Evolutionary conservation across 257 asterid species (phyloP).

Genomic region (Prunella vulgaris): DNA sequence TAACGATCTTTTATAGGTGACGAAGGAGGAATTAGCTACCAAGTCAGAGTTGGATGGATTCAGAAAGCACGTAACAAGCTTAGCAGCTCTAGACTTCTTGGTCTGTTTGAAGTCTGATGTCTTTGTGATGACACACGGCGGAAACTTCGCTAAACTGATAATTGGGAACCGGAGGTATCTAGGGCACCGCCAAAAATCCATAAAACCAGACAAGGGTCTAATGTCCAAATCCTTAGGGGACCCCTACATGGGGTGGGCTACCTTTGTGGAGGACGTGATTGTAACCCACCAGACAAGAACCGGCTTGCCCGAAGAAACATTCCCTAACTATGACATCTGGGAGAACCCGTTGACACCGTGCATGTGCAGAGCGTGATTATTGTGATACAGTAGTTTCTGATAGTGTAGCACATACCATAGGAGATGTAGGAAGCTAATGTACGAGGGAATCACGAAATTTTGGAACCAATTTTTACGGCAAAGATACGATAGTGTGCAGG

Average conservation of each 20-base stretch:
- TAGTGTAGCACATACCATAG: slow-evolving; percentile 26
- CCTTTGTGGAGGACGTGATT: slow-evolving; percentile 81
- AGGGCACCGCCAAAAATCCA: slow-evolving; percentile 89
- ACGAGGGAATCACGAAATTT: slow-evolving; percentile 1
- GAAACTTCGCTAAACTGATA: slow-evolving; percentile 90
- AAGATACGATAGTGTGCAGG: slow-evolving; percentile 16
- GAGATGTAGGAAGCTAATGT: slow-evolving; percentile 15
- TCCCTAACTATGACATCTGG: slow-evolving; percentile 97
- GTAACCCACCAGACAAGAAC: slow-evolving; percentile 88
- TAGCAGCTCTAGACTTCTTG: slow-evolving; percentile 97
- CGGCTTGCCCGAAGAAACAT: slow-evolving; percentile 93
- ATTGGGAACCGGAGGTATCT: slow-evolving; percentile 81
- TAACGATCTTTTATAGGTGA: slow-evolving; percentile 50
- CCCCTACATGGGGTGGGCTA: slow-evolving; percentile 99
- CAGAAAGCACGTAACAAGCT: slow-evolving; percentile 94
- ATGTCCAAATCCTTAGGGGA: slow-evolving; percentile 97
- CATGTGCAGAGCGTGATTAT: slow-evolving; percentile 82
- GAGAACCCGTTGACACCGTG: slow-evolving; percentile 96
- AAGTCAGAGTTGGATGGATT: slow-evolving; percentile 76
- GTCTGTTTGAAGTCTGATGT: slow-evolving; percentile 95
- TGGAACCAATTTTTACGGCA: slow-evolving; percentile 11
- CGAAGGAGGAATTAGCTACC: slow-evolving; percentile 86
- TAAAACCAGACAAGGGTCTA: slow-evolving; percentile 95
- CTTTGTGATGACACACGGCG: slow-evolving; percentile 98
- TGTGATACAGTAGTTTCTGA: not conserved